phyloP scores from a whole-genome alignment of 2,329 filamentous ascomycete genomes.

The Sporothrix mexicana region DNA sequence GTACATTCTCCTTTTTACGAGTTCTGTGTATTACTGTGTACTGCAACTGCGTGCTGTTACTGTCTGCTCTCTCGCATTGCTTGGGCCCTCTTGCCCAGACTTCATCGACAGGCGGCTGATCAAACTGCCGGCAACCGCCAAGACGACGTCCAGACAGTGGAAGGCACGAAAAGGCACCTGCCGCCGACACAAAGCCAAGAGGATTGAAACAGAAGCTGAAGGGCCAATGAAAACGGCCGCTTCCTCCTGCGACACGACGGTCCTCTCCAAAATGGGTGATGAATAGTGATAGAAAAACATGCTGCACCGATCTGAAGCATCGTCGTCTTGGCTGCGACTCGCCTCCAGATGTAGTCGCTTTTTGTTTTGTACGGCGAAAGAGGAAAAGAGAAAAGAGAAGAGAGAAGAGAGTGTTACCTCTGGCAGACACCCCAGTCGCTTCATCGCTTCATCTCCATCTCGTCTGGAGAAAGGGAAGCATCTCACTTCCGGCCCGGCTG shows the following conservation, averaged over 20 bases:
- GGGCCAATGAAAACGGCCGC: not conserved
- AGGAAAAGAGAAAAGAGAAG: too few relatives aligned
- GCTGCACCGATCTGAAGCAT: conserved; percentile 6
- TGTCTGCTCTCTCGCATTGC: not conserved
- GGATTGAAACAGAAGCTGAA: not conserved
- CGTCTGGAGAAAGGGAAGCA: too few relatives aligned
- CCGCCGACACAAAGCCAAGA: conserved; percentile 8
- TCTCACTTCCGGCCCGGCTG: not conserved
- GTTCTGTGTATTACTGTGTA: not conserved
- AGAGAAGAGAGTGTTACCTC: too few relatives aligned
- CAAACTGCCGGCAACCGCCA: conserved; percentile 29
- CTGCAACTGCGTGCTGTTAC: too few relatives aligned
- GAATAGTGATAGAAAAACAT: not conserved
- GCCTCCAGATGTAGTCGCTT: not conserved
- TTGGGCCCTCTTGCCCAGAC: conserved; percentile 31
- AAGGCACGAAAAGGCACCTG: not conserved
- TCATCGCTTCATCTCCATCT: too few relatives aligned
- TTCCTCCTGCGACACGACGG: not conserved
- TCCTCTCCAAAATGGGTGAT: too few relatives aligned
- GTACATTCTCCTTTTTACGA: too few relatives aligned
- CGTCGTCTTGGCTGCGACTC: conserved; percentile 26
- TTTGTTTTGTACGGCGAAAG: not conserved
- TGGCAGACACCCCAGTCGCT: too few relatives aligned
- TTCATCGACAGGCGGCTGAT: conserved; percentile 29
- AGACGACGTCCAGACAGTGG: not conserved